A percentile compares a stretch with the other conserved stretches of the same genome.
Conservation (phyloP, 257 asterid genomes). For the Schizonepeta tenuifolia region DNA sequence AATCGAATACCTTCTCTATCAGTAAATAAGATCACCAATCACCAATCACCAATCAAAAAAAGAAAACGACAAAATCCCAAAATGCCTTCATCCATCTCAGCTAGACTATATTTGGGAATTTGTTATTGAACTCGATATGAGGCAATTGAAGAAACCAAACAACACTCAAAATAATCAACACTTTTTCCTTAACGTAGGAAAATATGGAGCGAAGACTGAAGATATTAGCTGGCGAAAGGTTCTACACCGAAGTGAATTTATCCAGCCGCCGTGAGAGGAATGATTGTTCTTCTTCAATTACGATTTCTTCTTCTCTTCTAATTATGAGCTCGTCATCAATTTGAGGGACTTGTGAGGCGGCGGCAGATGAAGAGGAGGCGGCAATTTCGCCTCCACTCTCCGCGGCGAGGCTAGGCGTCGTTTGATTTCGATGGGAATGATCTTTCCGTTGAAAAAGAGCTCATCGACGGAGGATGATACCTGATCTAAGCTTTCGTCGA, state of each 20-base stretch:
- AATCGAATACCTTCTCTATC: too few species aligned
- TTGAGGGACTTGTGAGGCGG: slow-evolving; percentile 8
- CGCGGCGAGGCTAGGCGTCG: slow-evolving; percentile 44
- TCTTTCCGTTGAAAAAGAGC: slow-evolving; percentile 78
- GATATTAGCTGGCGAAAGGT: slow-evolving; percentile 68
- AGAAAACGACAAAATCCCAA: too few species aligned
- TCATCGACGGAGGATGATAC: slow-evolving; percentile 82
- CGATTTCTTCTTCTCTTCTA: slow-evolving; percentile 62
- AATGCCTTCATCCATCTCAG: too few species aligned
- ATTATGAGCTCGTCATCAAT: slow-evolving; percentile 22
- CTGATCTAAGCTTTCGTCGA: slow-evolving; percentile 54
- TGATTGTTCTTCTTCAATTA: slow-evolving; percentile 66
- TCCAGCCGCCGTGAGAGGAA: slow-evolving; percentile 49
- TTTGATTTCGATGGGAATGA: slow-evolving; percentile 78
- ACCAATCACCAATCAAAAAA: too few species aligned
- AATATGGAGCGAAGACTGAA: slow-evolving; percentile 76
- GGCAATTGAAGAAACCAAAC: too few species aligned
- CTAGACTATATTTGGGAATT: too few species aligned
- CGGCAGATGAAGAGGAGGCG: too few species aligned
- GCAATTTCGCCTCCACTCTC: background rate
- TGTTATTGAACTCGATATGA: slow-evolving; percentile 19
- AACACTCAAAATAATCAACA: too few species aligned
- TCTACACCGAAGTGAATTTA: slow-evolving; percentile 63
- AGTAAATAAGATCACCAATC: too few species aligned
- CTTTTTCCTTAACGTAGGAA: slow-evolving; percentile 48